These are phyloP conservation scores for Orbilia brochopaga DNA, from an alignment of 2,329 filamentous ascomycete species.

Conservation along the genomic window DNA sequence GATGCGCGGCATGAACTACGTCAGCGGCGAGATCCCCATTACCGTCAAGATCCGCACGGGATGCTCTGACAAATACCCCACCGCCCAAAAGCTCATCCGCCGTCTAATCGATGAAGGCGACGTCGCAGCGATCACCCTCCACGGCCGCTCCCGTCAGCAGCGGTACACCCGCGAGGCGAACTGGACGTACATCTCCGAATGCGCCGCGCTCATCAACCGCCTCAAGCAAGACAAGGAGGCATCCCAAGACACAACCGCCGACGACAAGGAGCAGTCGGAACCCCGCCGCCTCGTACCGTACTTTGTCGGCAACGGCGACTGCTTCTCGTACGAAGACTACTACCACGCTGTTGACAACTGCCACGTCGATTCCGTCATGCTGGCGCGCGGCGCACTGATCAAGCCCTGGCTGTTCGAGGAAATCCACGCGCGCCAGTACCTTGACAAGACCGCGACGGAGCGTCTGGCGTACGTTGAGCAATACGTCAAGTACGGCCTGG, in stretches of 20 bases:
- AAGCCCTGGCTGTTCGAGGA: conserved; percentile 99
- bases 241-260: conserved; percentile 74
- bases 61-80: conserved; percentile 78
- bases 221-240: conserved; percentile 73
- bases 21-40: conserved; percentile 88
- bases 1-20: conserved; percentile 91
- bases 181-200: conserved; percentile 93
- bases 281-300: conserved; percentile 60
- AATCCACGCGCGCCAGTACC: conserved; percentile 86
- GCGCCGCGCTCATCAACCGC: conserved; percentile 79
- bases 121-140: conserved; percentile 92
- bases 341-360: conserved; percentile 75
- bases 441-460: conserved; percentile 91
- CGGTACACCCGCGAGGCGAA: conserved; percentile 91
- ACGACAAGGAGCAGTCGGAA: conserved; percentile 65
- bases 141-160: conserved; percentile 91
- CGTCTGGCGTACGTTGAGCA: conserved; percentile 84
- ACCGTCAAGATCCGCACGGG: conserved; percentile 95
- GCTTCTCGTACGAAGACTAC: conserved; percentile 91
- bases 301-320: conserved; percentile 96
- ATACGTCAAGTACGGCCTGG: conserved; percentile 86
- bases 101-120: conserved; percentile 84
- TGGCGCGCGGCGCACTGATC: conserved; percentile 91
- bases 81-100: conserved; percentile 79
- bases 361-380: conserved; percentile 91